These are phyloP conservation scores for Plantago major DNA, from an alignment of 257 asterid genomes.

Conservation along the genomic window DNA sequence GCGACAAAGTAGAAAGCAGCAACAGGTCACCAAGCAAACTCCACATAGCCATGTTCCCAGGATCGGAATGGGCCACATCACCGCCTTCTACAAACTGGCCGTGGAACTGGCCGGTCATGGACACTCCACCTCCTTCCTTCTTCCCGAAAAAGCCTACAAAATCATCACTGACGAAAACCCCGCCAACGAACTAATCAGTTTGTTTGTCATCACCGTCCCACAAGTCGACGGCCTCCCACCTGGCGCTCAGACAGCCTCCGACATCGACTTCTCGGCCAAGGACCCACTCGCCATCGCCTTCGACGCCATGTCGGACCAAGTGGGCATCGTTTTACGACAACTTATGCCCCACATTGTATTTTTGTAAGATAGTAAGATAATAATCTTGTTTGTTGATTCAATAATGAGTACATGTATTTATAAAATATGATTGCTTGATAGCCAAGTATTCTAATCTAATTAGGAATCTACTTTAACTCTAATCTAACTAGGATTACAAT, in stretches of 20 bases:
- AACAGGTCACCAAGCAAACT: no score
- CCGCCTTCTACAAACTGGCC: slow-evolving; percentile 70
- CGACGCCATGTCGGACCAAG: slow-evolving; percentile 44
- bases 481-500: no score
- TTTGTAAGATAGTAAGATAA: no score
- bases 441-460: no score
- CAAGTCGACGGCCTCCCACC: slow-evolving; percentile 63
- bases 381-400: no score
- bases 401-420: no score
- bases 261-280: slow-evolving; percentile 45
- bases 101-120: slow-evolving; percentile 66
- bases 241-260: slow-evolving; percentile 83
- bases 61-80: slow-evolving; percentile 82
- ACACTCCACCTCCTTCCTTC: slow-evolving; percentile 47
- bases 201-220: slow-evolving; percentile 50
- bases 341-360: no score
- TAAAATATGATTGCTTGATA: no score
- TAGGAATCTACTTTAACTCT: no score
- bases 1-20: no score
- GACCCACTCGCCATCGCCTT: slow-evolving; percentile 58
- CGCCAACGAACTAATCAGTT: slow-evolving; percentile 31
- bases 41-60: slow-evolving; percentile 83
- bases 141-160: slow-evolving; percentile 48
- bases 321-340: slow-evolving; percentile 25
- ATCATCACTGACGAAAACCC: slow-evolving; percentile 28